Conservation (phyloP, 768 basidiomycete genomes). For the Phylloporus rhodoxanthus region DNA sequence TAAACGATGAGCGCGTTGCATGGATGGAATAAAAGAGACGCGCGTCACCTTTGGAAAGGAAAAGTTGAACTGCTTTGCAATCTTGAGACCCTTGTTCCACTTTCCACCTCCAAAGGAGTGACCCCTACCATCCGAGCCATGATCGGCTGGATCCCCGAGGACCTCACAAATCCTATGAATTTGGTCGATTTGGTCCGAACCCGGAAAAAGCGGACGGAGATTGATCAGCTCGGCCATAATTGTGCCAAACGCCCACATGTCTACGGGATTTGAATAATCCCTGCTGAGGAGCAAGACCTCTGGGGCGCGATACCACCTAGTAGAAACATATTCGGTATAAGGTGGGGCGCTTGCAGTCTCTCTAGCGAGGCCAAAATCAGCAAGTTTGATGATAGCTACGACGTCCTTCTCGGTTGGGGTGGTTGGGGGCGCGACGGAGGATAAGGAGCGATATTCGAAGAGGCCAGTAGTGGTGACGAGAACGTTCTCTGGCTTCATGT, state of each 20-base stretch:
- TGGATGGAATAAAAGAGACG: background rate
- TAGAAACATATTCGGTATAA: conserved; percentile 98
- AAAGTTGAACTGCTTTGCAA: conserved; percentile 84
- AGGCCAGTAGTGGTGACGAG: conserved; percentile 96
- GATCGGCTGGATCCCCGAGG: conserved; percentile 87
- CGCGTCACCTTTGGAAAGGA: conserved; percentile 74
- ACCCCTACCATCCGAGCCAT: conserved; percentile 69
- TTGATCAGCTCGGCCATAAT: conserved; percentile 98
- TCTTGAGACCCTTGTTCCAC: conserved; percentile 80
- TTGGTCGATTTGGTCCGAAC: conserved; percentile 89
- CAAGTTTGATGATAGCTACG: conserved; percentile 93
- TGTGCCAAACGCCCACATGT: conserved; percentile 99
- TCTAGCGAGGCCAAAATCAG: conserved; percentile 95
- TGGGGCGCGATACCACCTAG: conserved; percentile 99
- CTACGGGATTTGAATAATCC: conserved; percentile 95
- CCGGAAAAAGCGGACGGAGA: conserved; percentile 92
- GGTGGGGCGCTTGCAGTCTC: conserved; percentile 85
- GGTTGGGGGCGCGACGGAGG: conserved; percentile 58
- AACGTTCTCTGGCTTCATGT: conserved; percentile 99
- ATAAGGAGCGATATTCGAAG: conserved; percentile 81
- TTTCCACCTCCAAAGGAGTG: conserved; percentile 76
- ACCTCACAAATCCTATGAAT: conserved; percentile 84
- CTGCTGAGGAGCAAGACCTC: conserved; percentile 89
- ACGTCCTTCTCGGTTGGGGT: conserved; percentile 86
- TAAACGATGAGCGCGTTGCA: conserved; percentile 3